phyloP scores from a whole-genome alignment of 176 grass and related monocot species.

The Carex cristatella region DNA sequence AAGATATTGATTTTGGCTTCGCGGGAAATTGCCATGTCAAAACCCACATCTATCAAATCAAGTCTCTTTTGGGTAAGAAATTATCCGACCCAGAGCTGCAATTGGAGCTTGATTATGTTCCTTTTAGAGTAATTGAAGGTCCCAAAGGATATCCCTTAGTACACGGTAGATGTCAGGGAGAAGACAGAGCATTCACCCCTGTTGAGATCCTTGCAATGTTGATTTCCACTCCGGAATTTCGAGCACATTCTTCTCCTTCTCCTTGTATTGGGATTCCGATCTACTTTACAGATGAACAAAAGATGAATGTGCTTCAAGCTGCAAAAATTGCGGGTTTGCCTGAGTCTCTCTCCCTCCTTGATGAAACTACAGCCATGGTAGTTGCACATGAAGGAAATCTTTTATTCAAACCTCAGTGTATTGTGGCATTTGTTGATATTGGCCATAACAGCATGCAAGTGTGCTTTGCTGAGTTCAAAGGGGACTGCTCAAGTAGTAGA shows the following conservation, averaged over 20 bases:
- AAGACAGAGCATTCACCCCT: slow-evolving; percentile 6
- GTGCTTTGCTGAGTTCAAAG: slow-evolving; percentile 34
- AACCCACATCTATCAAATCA: background rate
- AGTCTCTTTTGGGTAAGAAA: background rate
- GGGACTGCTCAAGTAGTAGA: too few species aligned
- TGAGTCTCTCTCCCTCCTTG: too few species aligned
- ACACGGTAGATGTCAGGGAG: background rate
- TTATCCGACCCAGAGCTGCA: background rate
- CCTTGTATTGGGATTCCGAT: too few species aligned
- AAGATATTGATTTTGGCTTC: too few species aligned
- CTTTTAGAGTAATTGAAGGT: slow-evolving; percentile 4
- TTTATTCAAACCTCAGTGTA: too few species aligned
- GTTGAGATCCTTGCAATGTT: background rate
- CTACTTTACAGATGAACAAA: too few species aligned
- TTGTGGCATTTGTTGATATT: slow-evolving; percentile 7
- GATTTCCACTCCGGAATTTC: background rate
- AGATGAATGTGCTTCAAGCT: too few species aligned
- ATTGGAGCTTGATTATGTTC: background rate
- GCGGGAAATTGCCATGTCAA: background rate
- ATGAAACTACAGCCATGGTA: too few species aligned
- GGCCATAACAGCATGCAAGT: background rate
- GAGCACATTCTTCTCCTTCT: too few species aligned
- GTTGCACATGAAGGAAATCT: too few species aligned
- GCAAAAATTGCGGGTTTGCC: too few species aligned
- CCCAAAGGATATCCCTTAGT: background rate